Evolutionary conservation across 2,329 filamentous ascomycete genomes (phyloP), one percentile per base, ranked within the genome.

Genomic region (Chaetomium sp.): DNA sequence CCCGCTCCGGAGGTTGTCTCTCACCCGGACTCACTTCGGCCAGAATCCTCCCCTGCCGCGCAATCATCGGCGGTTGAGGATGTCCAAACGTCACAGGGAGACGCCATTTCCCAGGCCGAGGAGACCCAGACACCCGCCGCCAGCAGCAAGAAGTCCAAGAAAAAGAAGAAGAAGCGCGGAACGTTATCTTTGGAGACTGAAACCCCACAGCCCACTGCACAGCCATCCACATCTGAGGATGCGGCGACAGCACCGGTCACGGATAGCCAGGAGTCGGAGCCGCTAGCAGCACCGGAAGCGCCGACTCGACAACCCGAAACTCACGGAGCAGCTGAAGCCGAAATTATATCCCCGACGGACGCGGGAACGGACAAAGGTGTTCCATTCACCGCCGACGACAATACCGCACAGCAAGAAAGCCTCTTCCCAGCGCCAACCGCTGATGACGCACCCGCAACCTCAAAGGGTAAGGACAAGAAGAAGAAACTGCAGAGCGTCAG

Each of bases 401-500:
- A 63, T 27, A 12, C 9, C 1, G 12, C n/a, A 23, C 55, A 51
- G 29, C 50, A 63, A 31, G 63, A 60, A 2, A 59, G 19, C 31
- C 16, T 23, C n/a, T 62, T 57, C 5, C 31, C 50, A 9, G 27
- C 47, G 19, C 63, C 67, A 35, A 64, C 63, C 10, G 25, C 63
- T 4, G 61, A 65, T 7, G 64, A 66, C n/a, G 29, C 53, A 33
- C 33, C 35, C 13, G 9, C 56, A 25, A 29, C 10, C 12, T 65
- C 67, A 62, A 76, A 76, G 62, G 67, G 68, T 59, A 75, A 76
- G 64, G 70, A 71, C 51, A 75, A 76, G 69, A 75, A 74, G 65
- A 74, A 75, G 54, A 70, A 70, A 65, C 69, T 65, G 53, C 68
- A 69, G 50, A 69, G 65, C 31, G 67, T 70, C 27, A 67, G 58